Percentiles rank a stretch among this genome's conserved stretches.
Evolutionary conservation across 2,329 filamentous ascomycete genomes (phyloP).

Genomic region (Aspergillus transmontanensis): DNA sequence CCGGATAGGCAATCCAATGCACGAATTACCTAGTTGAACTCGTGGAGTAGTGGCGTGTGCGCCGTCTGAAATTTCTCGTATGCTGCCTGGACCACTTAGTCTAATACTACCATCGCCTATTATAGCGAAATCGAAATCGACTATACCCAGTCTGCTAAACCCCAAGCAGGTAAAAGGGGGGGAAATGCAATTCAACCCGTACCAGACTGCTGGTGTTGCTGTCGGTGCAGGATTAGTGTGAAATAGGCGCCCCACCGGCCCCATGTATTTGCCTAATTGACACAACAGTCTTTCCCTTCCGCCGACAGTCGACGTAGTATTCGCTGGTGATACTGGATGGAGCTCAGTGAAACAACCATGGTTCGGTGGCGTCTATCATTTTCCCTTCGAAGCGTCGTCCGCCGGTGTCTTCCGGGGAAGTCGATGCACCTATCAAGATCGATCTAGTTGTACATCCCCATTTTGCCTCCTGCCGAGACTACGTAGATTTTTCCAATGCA

Average conservation of each 20-base stretch:
- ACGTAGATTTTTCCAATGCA: not conserved
- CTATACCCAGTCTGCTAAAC: not conserved
- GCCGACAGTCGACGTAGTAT: not conserved
- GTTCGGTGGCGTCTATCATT: not conserved
- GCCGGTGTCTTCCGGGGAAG: not conserved
- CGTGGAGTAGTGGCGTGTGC: not conserved
- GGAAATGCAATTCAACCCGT: not conserved
- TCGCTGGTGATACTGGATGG: not conserved
- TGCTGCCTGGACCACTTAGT: not conserved
- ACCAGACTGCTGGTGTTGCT: not conserved
- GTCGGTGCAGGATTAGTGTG: not conserved
- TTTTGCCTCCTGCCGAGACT: not conserved
- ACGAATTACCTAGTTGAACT: not conserved
- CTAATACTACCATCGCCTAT: not conserved
- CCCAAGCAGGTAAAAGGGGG: not conserved
- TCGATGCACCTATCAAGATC: conserved; percentile 1
- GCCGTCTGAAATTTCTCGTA: not conserved
- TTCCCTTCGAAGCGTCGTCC: not conserved
- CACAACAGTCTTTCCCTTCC: too few relatives aligned
- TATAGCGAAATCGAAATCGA: not conserved
- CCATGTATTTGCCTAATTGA: not conserved
- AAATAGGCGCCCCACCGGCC: not conserved
- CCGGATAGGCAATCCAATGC: not conserved
- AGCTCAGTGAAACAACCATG: not conserved
- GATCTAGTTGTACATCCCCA: not conserved